Evolutionary conservation across 2,329 filamentous ascomycete genomes (phyloP).

Genomic region (Alternaria brassicae): DNA sequence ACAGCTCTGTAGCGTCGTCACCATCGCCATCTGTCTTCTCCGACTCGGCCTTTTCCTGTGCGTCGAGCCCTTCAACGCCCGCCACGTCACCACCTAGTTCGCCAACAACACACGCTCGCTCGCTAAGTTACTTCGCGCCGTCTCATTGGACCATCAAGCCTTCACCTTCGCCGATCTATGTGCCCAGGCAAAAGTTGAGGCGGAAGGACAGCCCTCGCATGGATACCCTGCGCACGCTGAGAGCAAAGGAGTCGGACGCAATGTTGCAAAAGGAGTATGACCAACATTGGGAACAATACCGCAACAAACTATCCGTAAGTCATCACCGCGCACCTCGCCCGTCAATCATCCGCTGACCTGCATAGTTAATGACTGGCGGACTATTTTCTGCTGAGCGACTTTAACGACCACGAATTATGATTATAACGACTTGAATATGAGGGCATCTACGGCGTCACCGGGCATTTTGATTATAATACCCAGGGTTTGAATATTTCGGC

Average conservation of each 20-base stretch:
- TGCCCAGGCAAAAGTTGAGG: conserved; percentile 20
- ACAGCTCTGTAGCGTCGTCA: conserved; percentile 16
- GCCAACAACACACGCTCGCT: conserved; percentile 14
- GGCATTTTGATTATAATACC: conserved; percentile 19
- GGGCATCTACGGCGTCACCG: conserved; percentile 9
- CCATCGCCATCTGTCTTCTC: conserved; percentile 26
- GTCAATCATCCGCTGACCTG: background rate
- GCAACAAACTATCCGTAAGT: conserved; percentile 8
- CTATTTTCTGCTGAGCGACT: conserved; percentile 6
- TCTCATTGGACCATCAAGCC: conserved; percentile 16
- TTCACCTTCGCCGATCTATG: conserved; percentile 18
- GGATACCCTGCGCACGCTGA: conserved; percentile 41
- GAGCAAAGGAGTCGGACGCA: conserved; percentile 46
- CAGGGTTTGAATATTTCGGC: conserved; percentile 15
- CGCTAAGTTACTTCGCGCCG: conserved; percentile 18
- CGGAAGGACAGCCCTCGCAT: conserved; percentile 34
- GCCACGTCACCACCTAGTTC: conserved; percentile 28
- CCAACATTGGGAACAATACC: conserved; percentile 14
- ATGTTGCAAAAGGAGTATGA: conserved; percentile 44
- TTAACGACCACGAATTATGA: conserved; percentile 14
- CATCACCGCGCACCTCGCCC: background rate
- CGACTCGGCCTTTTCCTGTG: conserved; percentile 18
- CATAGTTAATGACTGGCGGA: conserved; percentile 8
- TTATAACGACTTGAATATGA: conserved; percentile 8
- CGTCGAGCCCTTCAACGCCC: conserved; percentile 23